Evolutionary conservation across 1,139 yeast genomes (phyloP).

Genomic region (Geotrichum histeridarum): DNA sequence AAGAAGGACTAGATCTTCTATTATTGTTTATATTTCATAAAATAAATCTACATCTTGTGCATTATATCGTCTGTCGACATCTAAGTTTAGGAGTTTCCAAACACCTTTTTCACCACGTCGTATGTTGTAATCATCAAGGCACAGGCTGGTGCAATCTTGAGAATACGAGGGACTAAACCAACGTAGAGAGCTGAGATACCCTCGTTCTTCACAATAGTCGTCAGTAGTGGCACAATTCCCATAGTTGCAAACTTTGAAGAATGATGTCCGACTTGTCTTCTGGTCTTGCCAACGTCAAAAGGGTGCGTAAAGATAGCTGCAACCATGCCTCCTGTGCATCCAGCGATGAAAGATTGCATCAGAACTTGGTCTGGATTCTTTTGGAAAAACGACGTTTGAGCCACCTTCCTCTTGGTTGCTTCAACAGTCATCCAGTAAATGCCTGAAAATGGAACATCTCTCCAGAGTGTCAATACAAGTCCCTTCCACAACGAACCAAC

Average conservation of each 20-base stretch:
- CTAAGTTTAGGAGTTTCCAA: constrained; percentile 11
- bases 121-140: constrained; percentile 97
- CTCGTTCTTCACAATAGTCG: constrained; percentile 58
- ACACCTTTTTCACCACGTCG: constrained; percentile 75
- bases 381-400: constrained; percentile 24
- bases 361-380: constrained; percentile 50
- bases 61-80: neutral
- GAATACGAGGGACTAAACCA: constrained; percentile 77
- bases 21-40: neutral
- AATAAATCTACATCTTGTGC: neutral
- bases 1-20: constrained; percentile 10
- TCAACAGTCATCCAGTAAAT: constrained; percentile 78
- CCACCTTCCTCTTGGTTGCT: constrained; percentile 27
- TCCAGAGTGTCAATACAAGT: constrained; percentile 79
- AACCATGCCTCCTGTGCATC: constrained; percentile 73
- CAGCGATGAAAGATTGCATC: constrained; percentile 69
- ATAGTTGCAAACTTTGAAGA: constrained; percentile 31
- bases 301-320: constrained; percentile 91
- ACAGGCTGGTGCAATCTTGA: constrained; percentile 94
- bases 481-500: constrained; percentile 70
- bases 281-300: constrained; percentile 93
- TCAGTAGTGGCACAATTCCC: constrained; percentile 61
- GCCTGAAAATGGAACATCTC: constrained; percentile 96
- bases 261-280: constrained; percentile 61
- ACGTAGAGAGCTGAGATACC: constrained; percentile 78